phyloP scores from a whole-genome alignment of 306 rosid species.

The Malus asiatica region DNA sequence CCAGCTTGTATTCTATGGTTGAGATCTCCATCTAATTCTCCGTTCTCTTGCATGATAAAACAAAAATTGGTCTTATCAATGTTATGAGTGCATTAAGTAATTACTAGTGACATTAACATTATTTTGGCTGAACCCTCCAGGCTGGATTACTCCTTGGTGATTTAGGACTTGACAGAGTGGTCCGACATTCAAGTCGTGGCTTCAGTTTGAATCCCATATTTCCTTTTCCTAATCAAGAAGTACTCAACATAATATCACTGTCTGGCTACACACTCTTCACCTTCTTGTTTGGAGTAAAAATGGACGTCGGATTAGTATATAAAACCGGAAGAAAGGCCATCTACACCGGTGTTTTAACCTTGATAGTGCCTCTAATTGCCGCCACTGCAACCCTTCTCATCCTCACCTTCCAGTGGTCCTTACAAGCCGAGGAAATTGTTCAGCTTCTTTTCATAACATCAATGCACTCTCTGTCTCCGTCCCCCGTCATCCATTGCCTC shows the following conservation, averaged over 20 bases:
- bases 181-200: not conserved
- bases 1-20: no score
- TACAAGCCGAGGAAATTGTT: not conserved
- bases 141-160: constrained; percentile 24
- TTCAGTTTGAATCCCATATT: constrained; percentile 15
- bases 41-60: no score
- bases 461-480: constrained; percentile 27
- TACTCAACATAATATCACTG: constrained; percentile 30
- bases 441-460: constrained; percentile 4
- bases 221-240: constrained; percentile 28
- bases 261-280: constrained; percentile 51
- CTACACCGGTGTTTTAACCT: constrained; percentile 20
- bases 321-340: constrained; percentile 31
- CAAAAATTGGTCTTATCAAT: no score
- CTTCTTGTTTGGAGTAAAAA: constrained; percentile 60
- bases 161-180: not conserved
- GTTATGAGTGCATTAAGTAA: no score
- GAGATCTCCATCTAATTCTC: no score
- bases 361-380: constrained; percentile 30
- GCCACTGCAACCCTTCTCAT: constrained; percentile 6
- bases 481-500: constrained; percentile 36
- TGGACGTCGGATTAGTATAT: constrained; percentile 35
- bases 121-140: not conserved
- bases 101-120: no score
- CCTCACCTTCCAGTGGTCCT: not conserved